These are phyloP conservation scores for Diospyros lotus DNA, from an alignment of 148 eudicot genomes.

Conservation along the genomic window DNA sequence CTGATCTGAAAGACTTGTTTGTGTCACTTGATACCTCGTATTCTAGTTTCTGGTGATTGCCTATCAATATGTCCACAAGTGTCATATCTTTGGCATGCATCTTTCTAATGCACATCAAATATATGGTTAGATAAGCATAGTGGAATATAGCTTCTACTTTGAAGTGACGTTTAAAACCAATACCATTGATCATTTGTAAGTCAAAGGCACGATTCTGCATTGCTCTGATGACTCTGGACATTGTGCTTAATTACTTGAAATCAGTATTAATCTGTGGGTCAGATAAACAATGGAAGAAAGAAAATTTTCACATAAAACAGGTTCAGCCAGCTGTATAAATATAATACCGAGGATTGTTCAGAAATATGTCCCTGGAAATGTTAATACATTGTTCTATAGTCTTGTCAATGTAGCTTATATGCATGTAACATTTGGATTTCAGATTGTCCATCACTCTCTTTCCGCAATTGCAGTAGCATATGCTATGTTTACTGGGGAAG, in stretches of 20 bases:
- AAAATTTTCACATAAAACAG: conserved; percentile 1
- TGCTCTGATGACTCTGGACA: neutral
- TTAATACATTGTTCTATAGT: neutral
- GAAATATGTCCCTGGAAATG: too few relatives aligned
- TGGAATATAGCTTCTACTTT: neutral
- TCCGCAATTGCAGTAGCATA: conserved; percentile 89
- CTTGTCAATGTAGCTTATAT: conserved; percentile 5
- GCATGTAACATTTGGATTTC: conserved; percentile 15
- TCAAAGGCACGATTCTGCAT: neutral
- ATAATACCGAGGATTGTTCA: neutral
- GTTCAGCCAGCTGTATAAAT: neutral
- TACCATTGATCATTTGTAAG: neutral
- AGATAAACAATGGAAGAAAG: neutral
- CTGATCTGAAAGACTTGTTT: neutral
- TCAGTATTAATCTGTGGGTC: neutral
- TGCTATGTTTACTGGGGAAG: conserved; percentile 92
- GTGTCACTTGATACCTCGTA: neutral
- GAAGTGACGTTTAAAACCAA: neutral
- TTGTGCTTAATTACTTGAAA: neutral
- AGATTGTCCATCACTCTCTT: conserved; percentile 92
- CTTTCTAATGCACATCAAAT: neutral
- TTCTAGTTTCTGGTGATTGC: neutral
- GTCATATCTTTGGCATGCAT: neutral
- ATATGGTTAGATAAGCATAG: neutral
- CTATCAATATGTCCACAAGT: neutral